Conservation (phyloP, 163 green algal genomes). For the Trebouxia gelatinosa region DNA sequence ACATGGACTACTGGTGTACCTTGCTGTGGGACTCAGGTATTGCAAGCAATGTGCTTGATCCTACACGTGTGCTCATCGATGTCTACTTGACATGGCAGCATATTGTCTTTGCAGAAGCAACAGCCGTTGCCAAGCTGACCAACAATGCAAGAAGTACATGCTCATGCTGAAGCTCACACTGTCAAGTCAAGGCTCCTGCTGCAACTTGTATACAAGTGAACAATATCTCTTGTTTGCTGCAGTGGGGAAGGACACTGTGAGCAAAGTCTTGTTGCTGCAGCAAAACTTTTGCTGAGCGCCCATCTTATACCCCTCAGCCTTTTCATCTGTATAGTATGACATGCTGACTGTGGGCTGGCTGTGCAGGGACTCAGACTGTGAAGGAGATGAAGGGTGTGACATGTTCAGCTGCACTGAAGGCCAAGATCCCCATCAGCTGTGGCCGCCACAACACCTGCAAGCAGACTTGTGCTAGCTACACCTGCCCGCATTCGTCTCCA, state of each 20-base stretch:
- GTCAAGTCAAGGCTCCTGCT: neutral
- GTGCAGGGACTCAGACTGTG: neutral
- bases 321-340: neutral
- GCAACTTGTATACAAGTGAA: neutral
- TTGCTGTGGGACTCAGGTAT: neutral
- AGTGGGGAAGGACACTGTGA: neutral
- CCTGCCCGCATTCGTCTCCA: neutral
- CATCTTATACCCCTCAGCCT: neutral
- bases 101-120: too few relatives aligned
- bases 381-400: neutral
- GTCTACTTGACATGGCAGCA: too few relatives aligned
- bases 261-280: neutral
- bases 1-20: conserved; percentile 20
- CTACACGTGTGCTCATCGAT: too few relatives aligned
- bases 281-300: neutral
- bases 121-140: too few relatives aligned
- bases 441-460: conserved; percentile 2
- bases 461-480: neutral
- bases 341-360: neutral
- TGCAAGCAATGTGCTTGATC: too few relatives aligned
- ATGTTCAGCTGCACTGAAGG: neutral
- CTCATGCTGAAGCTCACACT: too few relatives aligned
- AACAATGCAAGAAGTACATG: too few relatives aligned
- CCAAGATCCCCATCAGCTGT: conserved; percentile 12
- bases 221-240: neutral